Conservation (phyloP, 2,329 filamentous ascomycete genomes). For the Penicillium sp. region DNA sequence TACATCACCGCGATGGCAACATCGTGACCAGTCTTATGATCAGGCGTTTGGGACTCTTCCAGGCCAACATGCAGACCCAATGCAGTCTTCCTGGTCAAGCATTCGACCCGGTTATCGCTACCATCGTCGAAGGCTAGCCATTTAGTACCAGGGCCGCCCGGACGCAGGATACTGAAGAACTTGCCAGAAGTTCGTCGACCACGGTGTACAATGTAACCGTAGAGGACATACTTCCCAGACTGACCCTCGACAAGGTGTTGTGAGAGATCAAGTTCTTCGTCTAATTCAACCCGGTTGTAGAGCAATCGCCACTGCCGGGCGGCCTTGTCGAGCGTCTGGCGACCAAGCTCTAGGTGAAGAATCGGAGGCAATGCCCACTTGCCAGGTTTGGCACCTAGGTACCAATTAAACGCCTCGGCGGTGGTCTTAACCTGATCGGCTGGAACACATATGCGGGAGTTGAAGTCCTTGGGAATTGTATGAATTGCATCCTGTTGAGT, state of each 20-base stretch:
- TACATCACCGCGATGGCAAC: conserved; percentile 63
- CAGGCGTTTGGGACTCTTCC: conserved; percentile 45
- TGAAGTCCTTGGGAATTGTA: conserved; percentile 42
- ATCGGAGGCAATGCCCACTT: conserved; percentile 54
- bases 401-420: conserved; percentile 40
- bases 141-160: conserved; percentile 58
- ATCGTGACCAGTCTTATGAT: conserved; percentile 50
- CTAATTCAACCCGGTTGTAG: conserved; percentile 59
- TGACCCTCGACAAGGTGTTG: conserved; percentile 38
- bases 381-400: conserved; percentile 40
- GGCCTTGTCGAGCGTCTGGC: conserved; percentile 60
- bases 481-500: conserved; percentile 37
- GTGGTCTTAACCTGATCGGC: conserved; percentile 45
- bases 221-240: conserved; percentile 58
- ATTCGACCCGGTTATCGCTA: conserved; percentile 60
- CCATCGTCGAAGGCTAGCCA: conserved; percentile 66
- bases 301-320: conserved; percentile 63
- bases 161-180: conserved; percentile 65
- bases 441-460: conserved; percentile 45
- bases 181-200: conserved; percentile 62
- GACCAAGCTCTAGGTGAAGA: conserved; percentile 60
- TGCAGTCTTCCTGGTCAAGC: conserved; percentile 61
- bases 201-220: conserved; percentile 65
- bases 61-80: conserved; percentile 57
- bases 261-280: conserved; percentile 58